Evolutionary conservation across 805 yeast species (phyloP), one percentile per base, ranked within the genome.

Genomic region (Cyberlindnera subsufficiens): DNA sequence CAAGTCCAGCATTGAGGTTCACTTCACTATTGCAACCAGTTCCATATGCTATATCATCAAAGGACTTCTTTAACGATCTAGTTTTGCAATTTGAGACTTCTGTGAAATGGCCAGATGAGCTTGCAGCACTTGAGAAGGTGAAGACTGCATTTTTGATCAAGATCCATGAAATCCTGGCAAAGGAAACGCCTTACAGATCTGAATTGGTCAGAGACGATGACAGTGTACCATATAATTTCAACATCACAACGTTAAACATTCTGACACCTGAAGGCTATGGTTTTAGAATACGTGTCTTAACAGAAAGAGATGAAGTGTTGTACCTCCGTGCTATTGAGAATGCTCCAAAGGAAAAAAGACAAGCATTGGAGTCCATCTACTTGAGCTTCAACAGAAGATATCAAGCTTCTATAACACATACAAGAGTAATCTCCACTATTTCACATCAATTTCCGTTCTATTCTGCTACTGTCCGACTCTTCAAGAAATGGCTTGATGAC

Each of bases 31-130:
- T 82, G 42, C 80, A 78, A 49, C 98, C 98, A 0, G 86, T 79
- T 32, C 95, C 96, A 31, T 84, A 77, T 68, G 88, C 91, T 7
- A 69, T 72, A 27, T 72, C 86, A 3, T 80, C 75, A 52, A 89
- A 88, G 5, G 86, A 84, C 56, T 86, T 84, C 57, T 78, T 87
- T 69, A 86, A 84, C 53, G 90, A 86, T 35, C 80, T 82, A 14
- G 72, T 93, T 9, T 60, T 93, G 31, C 96, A 90, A 63, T 87
- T 93, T 61, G 99, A 93, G 65, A 70, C 86, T 4, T 86, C 96
- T 2, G 73, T 77, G n/a, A 80, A 80, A 60, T 93, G 99, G 99
- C 99, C 99, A 3, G 95, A 86, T 62, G 96, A 93, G 60, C 60
- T 88, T 6, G 66, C 72, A 32, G 89, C 96, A 2, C 66, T 89